These are phyloP conservation scores for Geotrichum restrictum DNA, from an alignment of 1,139 yeast species.

Conservation along the genomic window DNA sequence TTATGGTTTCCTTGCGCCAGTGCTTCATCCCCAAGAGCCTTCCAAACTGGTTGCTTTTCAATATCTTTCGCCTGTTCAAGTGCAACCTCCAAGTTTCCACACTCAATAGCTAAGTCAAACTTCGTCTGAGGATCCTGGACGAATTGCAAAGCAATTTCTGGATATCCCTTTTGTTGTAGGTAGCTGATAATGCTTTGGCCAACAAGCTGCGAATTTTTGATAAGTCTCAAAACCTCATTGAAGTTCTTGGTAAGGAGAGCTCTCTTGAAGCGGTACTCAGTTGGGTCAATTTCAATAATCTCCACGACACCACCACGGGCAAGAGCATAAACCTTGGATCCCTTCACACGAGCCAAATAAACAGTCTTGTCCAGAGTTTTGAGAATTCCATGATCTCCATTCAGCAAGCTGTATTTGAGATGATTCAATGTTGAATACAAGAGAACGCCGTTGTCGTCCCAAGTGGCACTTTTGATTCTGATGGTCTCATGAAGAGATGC, in stretches of 20 bases:
- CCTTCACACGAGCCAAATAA: slow-evolving; percentile 70
- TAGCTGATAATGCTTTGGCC: slow-evolving; percentile 97
- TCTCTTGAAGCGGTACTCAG: slow-evolving; percentile 93
- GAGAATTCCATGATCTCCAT: slow-evolving; percentile 92
- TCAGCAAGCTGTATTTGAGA: slow-evolving; percentile 84
- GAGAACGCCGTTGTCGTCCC: slow-evolving; percentile 93
- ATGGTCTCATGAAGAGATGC: slow-evolving; percentile 94
- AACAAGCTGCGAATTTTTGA: slow-evolving; percentile 82
- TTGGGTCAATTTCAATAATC: slow-evolving; percentile 78
- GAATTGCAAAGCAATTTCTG: slow-evolving; percentile 82
- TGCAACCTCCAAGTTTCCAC: slow-evolving; percentile 84
- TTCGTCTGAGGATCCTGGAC: slow-evolving; percentile 95
- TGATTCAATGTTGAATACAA: slow-evolving; percentile 93
- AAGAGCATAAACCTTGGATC: slow-evolving; percentile 70
- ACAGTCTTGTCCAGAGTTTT: slow-evolving; percentile 87
- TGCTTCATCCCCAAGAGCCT: slow-evolving; percentile 79
- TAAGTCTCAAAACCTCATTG: slow-evolving; percentile 85
- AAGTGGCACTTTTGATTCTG: slow-evolving; percentile 93
- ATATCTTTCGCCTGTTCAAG: slow-evolving; percentile 79
- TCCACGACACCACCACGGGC: slow-evolving; percentile 84
- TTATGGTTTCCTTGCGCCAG: slow-evolving; percentile 82
- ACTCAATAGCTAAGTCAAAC: slow-evolving; percentile 91
- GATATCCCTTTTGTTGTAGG: slow-evolving; percentile 91
- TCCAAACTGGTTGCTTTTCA: slow-evolving; percentile 70
- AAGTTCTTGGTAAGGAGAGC: slow-evolving; percentile 87